These are phyloP conservation scores for Phragmites australis DNA, from an alignment of 176 grass and related monocot genomes.

Conservation along the genomic window DNA sequence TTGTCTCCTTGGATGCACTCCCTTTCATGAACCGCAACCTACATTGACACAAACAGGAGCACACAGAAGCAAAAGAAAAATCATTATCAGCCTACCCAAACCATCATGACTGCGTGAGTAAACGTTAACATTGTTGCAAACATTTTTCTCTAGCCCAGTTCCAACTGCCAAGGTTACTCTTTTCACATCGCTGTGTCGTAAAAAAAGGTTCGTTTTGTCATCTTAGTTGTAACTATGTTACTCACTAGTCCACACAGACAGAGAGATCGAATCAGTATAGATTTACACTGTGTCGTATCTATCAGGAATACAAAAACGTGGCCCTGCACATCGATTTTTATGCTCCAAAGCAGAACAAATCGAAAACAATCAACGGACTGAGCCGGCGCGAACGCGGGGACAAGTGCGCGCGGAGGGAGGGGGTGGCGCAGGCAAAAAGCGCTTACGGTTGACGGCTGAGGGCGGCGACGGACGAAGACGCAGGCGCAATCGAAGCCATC, in stretches of 20 bases:
- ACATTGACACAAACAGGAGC: slow-evolving; percentile 18
- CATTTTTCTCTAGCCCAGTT: not conserved
- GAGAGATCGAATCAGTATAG: not conserved
- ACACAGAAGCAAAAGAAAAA: not conserved
- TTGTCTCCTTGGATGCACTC: slow-evolving; percentile 27
- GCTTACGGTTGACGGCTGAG: slow-evolving; percentile 48
- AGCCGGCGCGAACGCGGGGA: not conserved
- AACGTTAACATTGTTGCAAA: not conserved
- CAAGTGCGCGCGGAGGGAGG: not conserved
- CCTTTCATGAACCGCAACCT: slow-evolving; percentile 32
- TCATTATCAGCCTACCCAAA: not conserved
- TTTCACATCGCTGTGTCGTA: not conserved
- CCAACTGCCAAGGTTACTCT: not conserved
- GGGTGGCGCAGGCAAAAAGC: not conserved
- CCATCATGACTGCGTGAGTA: not conserved
- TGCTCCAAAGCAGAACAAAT: not conserved
- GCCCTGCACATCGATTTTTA: not conserved
- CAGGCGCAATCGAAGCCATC: slow-evolving; percentile 45
- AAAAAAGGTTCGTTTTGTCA: not conserved
- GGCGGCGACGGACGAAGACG: slow-evolving; percentile 40
- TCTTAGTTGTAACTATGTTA: no score
- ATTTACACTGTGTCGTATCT: not conserved
- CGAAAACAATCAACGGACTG: not conserved
- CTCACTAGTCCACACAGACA: not conserved
- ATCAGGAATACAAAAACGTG: not conserved